Evolutionary conservation across 805 yeast species (phyloP), one percentile per base, ranked within the genome.

Genomic region (Metschnikowia noctiluminum): DNA sequence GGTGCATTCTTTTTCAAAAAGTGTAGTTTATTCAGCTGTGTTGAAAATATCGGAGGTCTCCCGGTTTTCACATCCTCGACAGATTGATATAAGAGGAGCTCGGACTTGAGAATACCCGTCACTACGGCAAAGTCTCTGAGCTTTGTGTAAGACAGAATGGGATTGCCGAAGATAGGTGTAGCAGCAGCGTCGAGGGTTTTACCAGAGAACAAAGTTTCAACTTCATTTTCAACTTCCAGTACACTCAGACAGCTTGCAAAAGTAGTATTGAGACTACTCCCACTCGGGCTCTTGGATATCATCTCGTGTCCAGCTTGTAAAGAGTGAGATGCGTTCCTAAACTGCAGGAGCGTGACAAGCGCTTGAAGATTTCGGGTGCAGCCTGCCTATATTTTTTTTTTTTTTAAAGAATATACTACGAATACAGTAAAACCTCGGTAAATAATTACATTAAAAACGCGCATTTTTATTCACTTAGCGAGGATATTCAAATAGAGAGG

Each of bases 1-100:
- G 72, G 73, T 8, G 70, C 55, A 42, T 62, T 65, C 36, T 58
- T 58, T 53, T 59, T 65, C 51, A 68, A 39, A 16, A 56, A 55
- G 31, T 55, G 60, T 11, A 56, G 31, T 37, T 48, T 49, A 54
- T 53, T 54, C 48, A 49, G 56, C 43, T 51, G 57, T 26, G 54
- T 21, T 16, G 51, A 32, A 14, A 56, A 42, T 28, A 55, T 41
- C 1, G 59, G 60, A 7, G 44, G 28, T 9, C 21, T 42, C 9
- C 53, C 53, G 16, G 34, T 21, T 21, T 48, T 46, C 39, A 54
- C 31, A 9, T 54, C 53, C 3, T 36, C 37, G 27, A 42, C 38
- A 6, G 57, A 54, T 13, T 46, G 15, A 28, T 45, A 54, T 5
- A 56, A 42, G 31, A 38, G 40, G 15, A 56, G 39, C 36, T 54